Base-by-base conservation (phyloP, 2,329 filamentous ascomycete genomes). In the Paraconiothyrium sp. region DNA sequence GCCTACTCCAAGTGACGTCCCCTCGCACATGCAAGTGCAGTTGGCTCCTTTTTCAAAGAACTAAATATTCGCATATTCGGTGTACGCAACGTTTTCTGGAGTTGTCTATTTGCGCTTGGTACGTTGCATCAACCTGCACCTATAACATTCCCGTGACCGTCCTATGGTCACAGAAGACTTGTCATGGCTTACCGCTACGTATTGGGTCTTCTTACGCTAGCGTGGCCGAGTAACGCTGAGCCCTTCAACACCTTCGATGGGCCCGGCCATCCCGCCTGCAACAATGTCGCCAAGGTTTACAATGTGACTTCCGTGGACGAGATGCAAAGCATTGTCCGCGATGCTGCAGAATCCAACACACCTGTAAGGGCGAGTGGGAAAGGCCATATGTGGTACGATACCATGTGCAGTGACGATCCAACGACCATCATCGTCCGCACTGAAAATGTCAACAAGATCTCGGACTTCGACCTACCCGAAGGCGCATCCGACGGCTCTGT, bases 311-410 rank as follows among this genome's bases (percentile, higher is more conserved):
- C 79, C 52, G 78, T 85, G 27, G 76, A 80, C 48, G 78, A 85
- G 11, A 81, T 84, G 60, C 74, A 78, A 4, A 62, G 68, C 4
- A 67, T 83, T 34, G 82, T 85, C 51, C 78, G 79, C 54, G 69
- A 77, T 30, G 81, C 82, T 14, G 72, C 78, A 27, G 71, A 72
- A 7, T 71, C 75, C 9, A 78, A 78, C 32, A 78, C 78, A 13
- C 80, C 79, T 3, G 78, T 85, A 30, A 79, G 83, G 49, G 83
- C 83, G 11, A 81, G 78, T 3, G 84, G 82, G 2, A 84, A 84
- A 66, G 83, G 82, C 2, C 83, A 85, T 67, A 84, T 83, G 78
- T 84, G 83, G 83, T 85, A 85, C 68, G 82, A 85, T 66, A 85
- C 84, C 35, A 84, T 84, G 78, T 85, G 83, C 73, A 81, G 81